phyloP scores from a whole-genome alignment of 208 protist genomes.

The Acanthamoeba triangularis region DNA sequence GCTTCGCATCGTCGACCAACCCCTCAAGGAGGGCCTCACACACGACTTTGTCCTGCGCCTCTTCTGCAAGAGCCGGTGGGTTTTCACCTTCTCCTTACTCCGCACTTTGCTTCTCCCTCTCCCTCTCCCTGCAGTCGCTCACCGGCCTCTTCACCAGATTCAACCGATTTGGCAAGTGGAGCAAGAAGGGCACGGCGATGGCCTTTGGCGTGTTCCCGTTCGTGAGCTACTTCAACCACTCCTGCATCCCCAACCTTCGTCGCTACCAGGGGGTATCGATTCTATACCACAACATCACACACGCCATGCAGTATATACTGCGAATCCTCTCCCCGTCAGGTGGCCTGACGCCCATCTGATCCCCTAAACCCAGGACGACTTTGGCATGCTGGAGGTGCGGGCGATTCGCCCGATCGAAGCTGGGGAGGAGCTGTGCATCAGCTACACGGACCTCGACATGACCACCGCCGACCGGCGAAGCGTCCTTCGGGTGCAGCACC shows the following conservation, averaged over 20 bases:
- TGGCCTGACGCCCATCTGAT: neutral
- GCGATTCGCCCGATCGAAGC: conserved; percentile 44
- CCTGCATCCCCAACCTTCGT: conserved; percentile 67
- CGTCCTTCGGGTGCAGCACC: neutral
- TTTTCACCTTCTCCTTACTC: neutral
- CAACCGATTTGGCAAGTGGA: conserved; percentile 69
- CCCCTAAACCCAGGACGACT: neutral
- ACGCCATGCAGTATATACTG: too few species aligned
- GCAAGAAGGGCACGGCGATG: conserved; percentile 62
- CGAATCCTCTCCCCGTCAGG: neutral
- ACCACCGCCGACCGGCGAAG: conserved; percentile 6
- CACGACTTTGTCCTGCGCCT: neutral
- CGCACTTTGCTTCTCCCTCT: neutral
- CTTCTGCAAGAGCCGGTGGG: conserved; percentile 58
- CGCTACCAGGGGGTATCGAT: conserved; percentile 63
- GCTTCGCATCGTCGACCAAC: conserved; percentile 20
- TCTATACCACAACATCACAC: too few species aligned
- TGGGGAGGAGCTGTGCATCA: conserved; percentile 67
- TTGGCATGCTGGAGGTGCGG: conserved; percentile 37
- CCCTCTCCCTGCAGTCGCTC: neutral
- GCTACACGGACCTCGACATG: conserved; percentile 54
- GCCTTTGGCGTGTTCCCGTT: conserved; percentile 67
- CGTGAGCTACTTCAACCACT: conserved; percentile 74
- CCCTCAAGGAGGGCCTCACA: conserved; percentile 48
- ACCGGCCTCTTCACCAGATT: neutral